Evolutionary conservation across 2,329 filamentous ascomycete genomes (phyloP).

Genomic region (Alternaria rosae): DNA sequence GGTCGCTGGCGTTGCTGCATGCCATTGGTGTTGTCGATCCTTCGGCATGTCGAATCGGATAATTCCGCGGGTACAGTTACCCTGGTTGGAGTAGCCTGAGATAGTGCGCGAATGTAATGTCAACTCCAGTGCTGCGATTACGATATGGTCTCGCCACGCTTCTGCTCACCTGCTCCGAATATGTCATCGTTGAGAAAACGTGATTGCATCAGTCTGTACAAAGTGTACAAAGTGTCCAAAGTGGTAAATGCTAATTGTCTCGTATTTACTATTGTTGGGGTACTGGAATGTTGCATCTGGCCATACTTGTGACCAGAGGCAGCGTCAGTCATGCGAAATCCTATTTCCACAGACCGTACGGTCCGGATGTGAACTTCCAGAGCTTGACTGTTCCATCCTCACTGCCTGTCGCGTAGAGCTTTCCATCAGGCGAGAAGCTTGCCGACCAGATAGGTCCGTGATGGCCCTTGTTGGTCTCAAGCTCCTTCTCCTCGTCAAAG

Average conservation of each 20-base stretch:
- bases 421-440: constrained; percentile 92
- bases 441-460: constrained; percentile 98
- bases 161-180: neutral
- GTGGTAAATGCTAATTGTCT: neutral
- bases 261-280: constrained; percentile 4
- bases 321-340: neutral
- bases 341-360: constrained; percentile 71
- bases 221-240: neutral
- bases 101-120: neutral
- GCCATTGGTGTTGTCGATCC: constrained; percentile 23
- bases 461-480: constrained; percentile 95
- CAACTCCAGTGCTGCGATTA: neutral
- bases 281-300: neutral
- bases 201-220: neutral
- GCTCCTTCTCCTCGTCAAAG: constrained; percentile 81
- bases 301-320: neutral
- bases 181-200: neutral
- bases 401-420: constrained; percentile 93
- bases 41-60: constrained; percentile 31
- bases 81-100: constrained; percentile 11
- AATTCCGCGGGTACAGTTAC: constrained; percentile 27
- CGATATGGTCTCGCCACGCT: neutral
- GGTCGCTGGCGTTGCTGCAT: constrained; percentile 13
- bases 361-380: constrained; percentile 72
- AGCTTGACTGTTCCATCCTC: constrained; percentile 98